Percentiles rank a stretch among this genome's conserved stretches.
phyloP scores from a whole-genome alignment of 1,284 basidiomycete genomes.

The Athelia psychrophila region DNA sequence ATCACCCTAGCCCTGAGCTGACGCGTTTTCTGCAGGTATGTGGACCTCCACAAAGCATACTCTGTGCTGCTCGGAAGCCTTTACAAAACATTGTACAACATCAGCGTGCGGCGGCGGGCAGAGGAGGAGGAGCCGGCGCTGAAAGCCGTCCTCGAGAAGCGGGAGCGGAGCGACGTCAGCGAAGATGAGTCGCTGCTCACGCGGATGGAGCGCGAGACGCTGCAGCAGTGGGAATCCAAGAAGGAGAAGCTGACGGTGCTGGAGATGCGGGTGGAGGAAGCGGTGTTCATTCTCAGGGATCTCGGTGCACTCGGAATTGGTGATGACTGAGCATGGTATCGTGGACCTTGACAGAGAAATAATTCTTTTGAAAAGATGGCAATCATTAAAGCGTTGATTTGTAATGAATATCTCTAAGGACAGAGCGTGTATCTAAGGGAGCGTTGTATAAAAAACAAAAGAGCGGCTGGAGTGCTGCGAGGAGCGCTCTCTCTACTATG shows the following conservation, averaged over 20 bases:
- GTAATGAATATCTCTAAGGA: too few species aligned
- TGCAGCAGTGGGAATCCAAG: conserved; percentile 67
- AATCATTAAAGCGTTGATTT: too few species aligned
- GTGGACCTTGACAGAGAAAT: neutral
- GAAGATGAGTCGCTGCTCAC: conserved; percentile 68
- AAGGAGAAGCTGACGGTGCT: conserved; percentile 70
- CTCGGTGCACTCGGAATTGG: conserved; percentile 41
- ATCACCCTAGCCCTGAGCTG: too few species aligned
- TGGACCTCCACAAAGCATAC: conserved; percentile 82
- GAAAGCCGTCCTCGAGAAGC: conserved; percentile 73
- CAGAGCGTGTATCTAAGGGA: too few species aligned
- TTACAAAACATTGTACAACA: conserved; percentile 88
- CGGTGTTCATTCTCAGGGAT: conserved; percentile 83
- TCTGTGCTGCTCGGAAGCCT: conserved; percentile 71
- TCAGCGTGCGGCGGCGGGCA: conserved; percentile 64
- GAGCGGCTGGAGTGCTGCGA: too few species aligned
- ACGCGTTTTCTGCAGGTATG: conserved; percentile 52
- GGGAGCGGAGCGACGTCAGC: conserved; percentile 78
- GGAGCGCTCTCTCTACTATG: too few species aligned
- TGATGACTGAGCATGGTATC: conserved; percentile 28
- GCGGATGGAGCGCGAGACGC: conserved; percentile 66
- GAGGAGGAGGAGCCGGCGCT: conserved; percentile 68
- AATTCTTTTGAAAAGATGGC: neutral
- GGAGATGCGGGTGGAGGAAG: conserved; percentile 80
- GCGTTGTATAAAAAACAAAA: too few species aligned